Percentiles rank a stretch among this genome's conserved stretches.
These are phyloP conservation scores for Boletus subcaerulescens DNA, from an alignment of 768 basidiomycete genomes.

Conservation along the genomic window DNA sequence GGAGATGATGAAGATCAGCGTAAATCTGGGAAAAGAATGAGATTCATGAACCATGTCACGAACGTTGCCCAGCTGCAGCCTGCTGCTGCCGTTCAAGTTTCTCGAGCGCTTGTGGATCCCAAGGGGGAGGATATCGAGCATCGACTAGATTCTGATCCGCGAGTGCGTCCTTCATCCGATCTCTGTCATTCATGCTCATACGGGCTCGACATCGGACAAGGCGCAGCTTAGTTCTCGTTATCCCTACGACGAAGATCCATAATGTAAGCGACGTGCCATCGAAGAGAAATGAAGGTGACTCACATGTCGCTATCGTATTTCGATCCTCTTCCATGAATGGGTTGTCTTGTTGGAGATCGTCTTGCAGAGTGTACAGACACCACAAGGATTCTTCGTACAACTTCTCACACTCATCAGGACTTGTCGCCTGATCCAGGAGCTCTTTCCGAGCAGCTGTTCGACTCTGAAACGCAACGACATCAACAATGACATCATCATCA, in stretches of 20 bases:
- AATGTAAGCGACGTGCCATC: background rate
- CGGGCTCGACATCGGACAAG: slow-evolving; percentile 74
- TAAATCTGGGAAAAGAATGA: background rate
- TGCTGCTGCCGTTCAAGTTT: slow-evolving; percentile 28
- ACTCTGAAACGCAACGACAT: slow-evolving; percentile 50
- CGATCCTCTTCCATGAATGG: slow-evolving; percentile 84
- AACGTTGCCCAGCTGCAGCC: slow-evolving; percentile 10
- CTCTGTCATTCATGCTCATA: slow-evolving; percentile 72
- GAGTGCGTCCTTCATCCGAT: slow-evolving; percentile 71
- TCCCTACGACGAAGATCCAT: slow-evolving; percentile 49
- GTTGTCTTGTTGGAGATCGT: slow-evolving; percentile 81
- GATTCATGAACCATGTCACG: background rate
- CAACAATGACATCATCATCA: background rate
- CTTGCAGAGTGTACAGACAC: slow-evolving; percentile 90
- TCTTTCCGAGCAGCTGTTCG: slow-evolving; percentile 91
- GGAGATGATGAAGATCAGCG: background rate
- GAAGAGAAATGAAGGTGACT: slow-evolving; percentile 23
- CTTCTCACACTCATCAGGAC: slow-evolving; percentile 84
- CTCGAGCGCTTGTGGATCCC: slow-evolving; percentile 50
- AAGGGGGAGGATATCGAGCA: slow-evolving; percentile 66
- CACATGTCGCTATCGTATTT: slow-evolving; percentile 74
- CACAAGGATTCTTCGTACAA: slow-evolving; percentile 94
- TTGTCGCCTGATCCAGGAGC: slow-evolving; percentile 71
- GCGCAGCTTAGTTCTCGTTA: slow-evolving; percentile 79
- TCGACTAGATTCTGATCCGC: slow-evolving; percentile 80